phyloP scores from a whole-genome alignment of 176 grass and related monocot species.

The Elymus sibiricus region DNA sequence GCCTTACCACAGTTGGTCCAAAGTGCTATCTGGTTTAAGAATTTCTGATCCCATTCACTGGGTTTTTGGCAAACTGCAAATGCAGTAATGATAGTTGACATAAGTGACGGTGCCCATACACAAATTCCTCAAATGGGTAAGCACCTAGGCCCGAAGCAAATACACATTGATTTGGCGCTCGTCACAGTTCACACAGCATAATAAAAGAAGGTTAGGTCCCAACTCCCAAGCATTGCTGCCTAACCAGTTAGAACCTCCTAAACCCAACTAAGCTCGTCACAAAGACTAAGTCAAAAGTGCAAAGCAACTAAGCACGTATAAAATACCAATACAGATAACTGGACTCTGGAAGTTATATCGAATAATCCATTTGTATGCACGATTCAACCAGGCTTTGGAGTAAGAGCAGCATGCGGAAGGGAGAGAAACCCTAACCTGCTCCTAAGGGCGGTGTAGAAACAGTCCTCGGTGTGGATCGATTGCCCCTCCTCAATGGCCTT shows the following conservation, averaged over 20 bases:
- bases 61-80: background rate
- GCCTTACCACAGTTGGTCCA: background rate
- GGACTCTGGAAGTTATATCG: background rate
- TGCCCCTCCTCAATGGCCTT: background rate
- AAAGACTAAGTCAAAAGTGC: background rate
- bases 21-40: background rate
- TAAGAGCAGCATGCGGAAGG: background rate
- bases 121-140: background rate
- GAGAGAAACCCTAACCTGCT: background rate
- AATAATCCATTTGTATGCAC: background rate
- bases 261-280: background rate
- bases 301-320: background rate
- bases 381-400: background rate
- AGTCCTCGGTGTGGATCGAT: background rate
- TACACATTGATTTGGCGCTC: background rate
- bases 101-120: background rate
- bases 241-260: background rate
- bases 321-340: background rate
- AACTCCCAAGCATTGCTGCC: background rate
- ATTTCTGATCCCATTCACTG: background rate
- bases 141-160: background rate
- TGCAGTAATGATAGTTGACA: background rate
- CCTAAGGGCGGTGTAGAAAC: background rate
- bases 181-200: background rate
- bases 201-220: background rate